phyloP scores from a whole-genome alignment of 345 rosid species.

The Psidium guajava region DNA sequence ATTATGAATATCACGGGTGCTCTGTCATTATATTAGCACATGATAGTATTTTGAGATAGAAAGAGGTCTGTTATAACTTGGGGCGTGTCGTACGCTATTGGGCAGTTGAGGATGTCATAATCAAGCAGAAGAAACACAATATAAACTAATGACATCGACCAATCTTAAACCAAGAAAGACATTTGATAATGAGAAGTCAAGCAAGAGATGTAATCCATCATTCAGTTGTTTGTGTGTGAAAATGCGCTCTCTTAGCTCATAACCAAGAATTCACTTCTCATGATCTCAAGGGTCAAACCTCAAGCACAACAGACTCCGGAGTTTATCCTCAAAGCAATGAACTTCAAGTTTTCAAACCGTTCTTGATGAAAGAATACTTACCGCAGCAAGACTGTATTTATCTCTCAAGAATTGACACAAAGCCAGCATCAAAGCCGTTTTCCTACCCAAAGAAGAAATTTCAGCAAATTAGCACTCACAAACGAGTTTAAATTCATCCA shows the following conservation, averaged over 20 bases:
- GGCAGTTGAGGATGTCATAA: background rate
- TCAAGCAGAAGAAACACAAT: background rate
- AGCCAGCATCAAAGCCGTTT: conserved; percentile 91
- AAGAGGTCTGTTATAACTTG: background rate
- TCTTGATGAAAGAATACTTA: conserved; percentile 22
- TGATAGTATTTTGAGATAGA: background rate
- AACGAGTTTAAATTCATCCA: background rate
- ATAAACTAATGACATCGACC: background rate
- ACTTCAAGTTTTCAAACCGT: background rate
- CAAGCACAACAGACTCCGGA: background rate
- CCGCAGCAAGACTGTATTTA: conserved; percentile 95
- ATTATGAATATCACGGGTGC: background rate
- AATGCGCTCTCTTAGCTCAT: background rate
- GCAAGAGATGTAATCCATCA: background rate
- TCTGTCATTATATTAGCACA: background rate
- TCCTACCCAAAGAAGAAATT: conserved; percentile 28
- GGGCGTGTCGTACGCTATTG: background rate
- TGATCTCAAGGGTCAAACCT: background rate
- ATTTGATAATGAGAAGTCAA: background rate
- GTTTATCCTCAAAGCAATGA: background rate
- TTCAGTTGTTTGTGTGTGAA: background rate
- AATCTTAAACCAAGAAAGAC: background rate
- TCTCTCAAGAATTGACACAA: conserved; percentile 64
- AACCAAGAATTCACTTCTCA: background rate
- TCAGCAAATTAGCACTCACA: background rate